Percentiles rank a stretch among this genome's conserved stretches.
phyloP scores from a whole-genome alignment of 2,329 filamentous ascomycete genomes.

The Piedraia hortae region DNA sequence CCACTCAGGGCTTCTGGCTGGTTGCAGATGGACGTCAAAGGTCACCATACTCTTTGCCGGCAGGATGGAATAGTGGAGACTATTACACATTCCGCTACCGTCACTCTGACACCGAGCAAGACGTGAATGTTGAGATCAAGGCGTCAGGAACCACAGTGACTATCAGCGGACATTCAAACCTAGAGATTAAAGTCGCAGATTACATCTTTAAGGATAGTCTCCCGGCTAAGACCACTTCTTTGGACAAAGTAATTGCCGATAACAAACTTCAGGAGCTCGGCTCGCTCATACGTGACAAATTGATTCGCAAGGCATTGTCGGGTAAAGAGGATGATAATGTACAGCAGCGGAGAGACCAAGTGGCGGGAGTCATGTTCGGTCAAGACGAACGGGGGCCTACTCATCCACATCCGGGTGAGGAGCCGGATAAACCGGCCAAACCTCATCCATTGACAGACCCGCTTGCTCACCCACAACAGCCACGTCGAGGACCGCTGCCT shows the following conservation, averaged over 20 bases:
- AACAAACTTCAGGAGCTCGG: conserved; percentile 41
- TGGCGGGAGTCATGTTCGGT: too few relatives aligned
- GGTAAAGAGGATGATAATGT: conserved; percentile 34
- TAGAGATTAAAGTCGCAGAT: too few relatives aligned
- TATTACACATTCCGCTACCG: conserved; percentile 61
- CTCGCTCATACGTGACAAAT: conserved; percentile 42
- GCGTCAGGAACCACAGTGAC: too few relatives aligned
- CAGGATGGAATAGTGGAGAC: conserved; percentile 53
- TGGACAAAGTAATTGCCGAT: too few relatives aligned
- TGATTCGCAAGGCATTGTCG: conserved; percentile 71
- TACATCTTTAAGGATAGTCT: too few relatives aligned
- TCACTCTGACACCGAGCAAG: too few relatives aligned
- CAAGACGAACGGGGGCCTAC: conserved; percentile 11
- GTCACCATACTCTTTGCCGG: too few relatives aligned
- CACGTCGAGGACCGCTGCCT: conserved; percentile 35
- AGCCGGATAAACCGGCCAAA: conserved; percentile 31
- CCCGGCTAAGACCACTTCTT: too few relatives aligned
- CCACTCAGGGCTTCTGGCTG: conserved; percentile 51
- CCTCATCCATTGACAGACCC: conserved; percentile 33
- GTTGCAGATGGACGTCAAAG: conserved; percentile 56
- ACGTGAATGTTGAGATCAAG: too few relatives aligned
- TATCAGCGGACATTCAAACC: too few relatives aligned
- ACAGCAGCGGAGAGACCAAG: background rate
- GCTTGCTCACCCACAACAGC: conserved; percentile 31
- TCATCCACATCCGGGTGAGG: conserved; percentile 24